Evolutionary conservation across 1,284 basidiomycete species (phyloP).

Genomic region (Rhodotorula sp.): DNA sequence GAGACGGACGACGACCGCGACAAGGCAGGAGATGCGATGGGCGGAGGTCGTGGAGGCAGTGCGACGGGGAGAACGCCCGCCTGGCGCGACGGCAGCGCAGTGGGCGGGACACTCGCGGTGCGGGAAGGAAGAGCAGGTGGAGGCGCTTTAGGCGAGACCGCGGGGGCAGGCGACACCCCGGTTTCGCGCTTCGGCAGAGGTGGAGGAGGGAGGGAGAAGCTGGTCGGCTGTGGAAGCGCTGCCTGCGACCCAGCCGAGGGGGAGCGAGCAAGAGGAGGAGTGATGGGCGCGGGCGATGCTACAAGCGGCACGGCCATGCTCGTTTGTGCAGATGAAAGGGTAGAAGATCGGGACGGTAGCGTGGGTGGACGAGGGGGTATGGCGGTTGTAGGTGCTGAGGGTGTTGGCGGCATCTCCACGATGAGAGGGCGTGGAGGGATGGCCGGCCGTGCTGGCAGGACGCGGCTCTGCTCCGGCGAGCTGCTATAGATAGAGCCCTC

Average conservation of each 20-base stretch:
- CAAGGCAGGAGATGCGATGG: neutral
- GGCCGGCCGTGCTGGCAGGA: neutral
- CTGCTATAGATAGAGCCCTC: slow-evolving; percentile 12
- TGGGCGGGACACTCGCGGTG: neutral
- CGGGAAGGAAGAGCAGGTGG: too few relatives aligned
- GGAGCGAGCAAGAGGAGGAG: neutral
- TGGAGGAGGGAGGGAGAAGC: neutral
- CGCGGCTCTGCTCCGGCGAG: slow-evolving; percentile 8
- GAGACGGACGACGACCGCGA: neutral
- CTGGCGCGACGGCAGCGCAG: neutral
- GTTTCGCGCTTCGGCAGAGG: neutral
- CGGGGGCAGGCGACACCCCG: too few relatives aligned
- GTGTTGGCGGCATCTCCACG: neutral
- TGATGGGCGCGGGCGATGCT: neutral
- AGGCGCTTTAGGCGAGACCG: too few relatives aligned
- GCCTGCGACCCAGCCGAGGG: neutral
- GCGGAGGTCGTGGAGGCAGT: neutral
- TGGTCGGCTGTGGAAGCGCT: neutral
- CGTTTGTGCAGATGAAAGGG: slow-evolving; percentile 1
- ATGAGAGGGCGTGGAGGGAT: slow-evolving; percentile 24
- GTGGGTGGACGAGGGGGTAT: neutral
- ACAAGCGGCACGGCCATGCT: too few relatives aligned
- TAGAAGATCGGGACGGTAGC: slow-evolving; percentile 1
- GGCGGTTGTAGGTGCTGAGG: neutral
- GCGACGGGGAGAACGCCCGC: neutral